Evolutionary conservation across 1,284 basidiomycete genomes (phyloP), one percentile per base, ranked within the genome.

Genomic region (Pascua guehoae): DNA sequence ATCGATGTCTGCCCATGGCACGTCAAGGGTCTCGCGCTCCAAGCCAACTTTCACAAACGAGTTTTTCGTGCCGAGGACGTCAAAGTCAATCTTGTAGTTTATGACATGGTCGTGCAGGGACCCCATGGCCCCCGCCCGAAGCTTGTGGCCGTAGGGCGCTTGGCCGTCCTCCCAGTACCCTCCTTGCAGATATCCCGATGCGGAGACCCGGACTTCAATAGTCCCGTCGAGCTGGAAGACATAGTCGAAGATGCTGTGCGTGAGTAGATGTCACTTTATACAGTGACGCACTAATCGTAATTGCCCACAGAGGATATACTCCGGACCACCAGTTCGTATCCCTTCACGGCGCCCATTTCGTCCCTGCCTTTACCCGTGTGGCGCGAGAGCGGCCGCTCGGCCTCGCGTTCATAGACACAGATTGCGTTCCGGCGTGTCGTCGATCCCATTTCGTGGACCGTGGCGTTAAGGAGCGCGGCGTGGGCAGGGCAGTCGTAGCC

Each of bases 401-500:
- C 79, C 53, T 86, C 85, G 36, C 81, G 80, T 67, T 87, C 85
- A 55, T 86, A 87, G 43, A 87, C 72, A 61, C 85, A 87, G 43
- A 87, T 84, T 2, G 84, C 84, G 37, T 81, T 79, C 15, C 79
- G 73, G 50, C 79, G 78, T 12, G 75, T 75, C 55, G 81, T 69
- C 5, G 74, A 79, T 4, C 83, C 83, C 5, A 67, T 56, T 44
- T 73, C 73, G 68, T 82, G 81, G 0, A 83, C 82, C 1, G 82
- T 84, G 1, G 83, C 83, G 7, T 84, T 82, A 5, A 87, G 75
- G 65, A 80, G 83, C 12, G 83, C 75, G 0, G 85, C 81, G 52
- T 86, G 83, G 59, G 81, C 71, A 3, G 86, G 86, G 64, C 85
- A 86, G 68, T 87, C 85, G 67, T 86, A 87, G 46, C 83, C 82